Percentiles rank a stretch among this genome's conserved stretches.
These are phyloP conservation scores for Beauveria rudraprayagi DNA, from an alignment of 2,329 filamentous ascomycete genomes.

Conservation along the genomic window DNA sequence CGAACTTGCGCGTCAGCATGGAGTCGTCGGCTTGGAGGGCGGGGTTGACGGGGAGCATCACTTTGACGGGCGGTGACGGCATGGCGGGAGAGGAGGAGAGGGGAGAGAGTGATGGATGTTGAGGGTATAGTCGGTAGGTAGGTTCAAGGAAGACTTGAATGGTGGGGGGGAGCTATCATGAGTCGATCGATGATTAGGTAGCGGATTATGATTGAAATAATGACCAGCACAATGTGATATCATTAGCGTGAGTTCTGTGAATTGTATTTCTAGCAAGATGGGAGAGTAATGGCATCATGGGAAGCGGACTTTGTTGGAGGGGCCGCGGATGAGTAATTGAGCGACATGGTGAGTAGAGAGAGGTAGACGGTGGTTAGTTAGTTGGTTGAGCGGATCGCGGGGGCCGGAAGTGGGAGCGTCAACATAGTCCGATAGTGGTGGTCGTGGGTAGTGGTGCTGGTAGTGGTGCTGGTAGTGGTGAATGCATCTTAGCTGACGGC, in stretches of 20 bases:
- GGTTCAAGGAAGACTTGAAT: no score
- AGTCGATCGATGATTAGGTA: background rate
- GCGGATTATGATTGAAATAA: background rate
- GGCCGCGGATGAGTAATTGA: conserved; percentile 1
- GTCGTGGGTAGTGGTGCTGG: background rate
- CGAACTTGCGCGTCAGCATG: conserved; percentile 70
- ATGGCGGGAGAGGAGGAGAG: background rate
- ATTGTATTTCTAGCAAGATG: background rate
- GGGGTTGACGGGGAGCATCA: conserved; percentile 40
- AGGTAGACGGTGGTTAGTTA: background rate
- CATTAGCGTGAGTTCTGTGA: background rate
- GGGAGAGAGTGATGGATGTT: background rate
- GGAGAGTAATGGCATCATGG: background rate
- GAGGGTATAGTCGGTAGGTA: no score
- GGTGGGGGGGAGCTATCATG: background rate
- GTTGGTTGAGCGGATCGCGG: background rate
- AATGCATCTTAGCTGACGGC: no score
- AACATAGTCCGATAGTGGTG: background rate
- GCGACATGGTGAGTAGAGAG: background rate
- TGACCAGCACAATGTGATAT: background rate
- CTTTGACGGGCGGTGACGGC: conserved; percentile 8
- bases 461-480: background rate
- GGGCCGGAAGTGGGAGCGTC: background rate
- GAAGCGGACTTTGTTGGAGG: background rate
- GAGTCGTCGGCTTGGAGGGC: conserved; percentile 42